Percentiles rank a stretch among this genome's conserved stretches.
phyloP scores from a whole-genome alignment of 2,329 filamentous ascomycete genomes.

The Herpotrichia juniperi region DNA sequence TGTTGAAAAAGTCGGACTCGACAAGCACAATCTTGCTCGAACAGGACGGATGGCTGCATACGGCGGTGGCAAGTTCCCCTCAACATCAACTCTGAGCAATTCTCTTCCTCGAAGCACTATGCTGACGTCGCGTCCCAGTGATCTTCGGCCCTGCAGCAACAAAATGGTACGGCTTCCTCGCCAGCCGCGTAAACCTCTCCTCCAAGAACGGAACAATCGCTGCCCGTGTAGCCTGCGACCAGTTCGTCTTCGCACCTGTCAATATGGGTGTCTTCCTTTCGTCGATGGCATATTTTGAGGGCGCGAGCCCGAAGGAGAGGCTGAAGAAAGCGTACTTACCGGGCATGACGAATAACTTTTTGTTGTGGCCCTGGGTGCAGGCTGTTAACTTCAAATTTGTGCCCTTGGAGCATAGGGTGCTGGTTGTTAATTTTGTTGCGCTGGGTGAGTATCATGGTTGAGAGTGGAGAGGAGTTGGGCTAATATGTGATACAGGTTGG shows the following conservation, averaged over 20 bases:
- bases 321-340: constrained; percentile 72
- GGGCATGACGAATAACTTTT: constrained; percentile 82
- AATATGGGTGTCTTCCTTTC: constrained; percentile 81
- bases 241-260: constrained; percentile 81
- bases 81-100: constrained; percentile 6
- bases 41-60: constrained; percentile 82
- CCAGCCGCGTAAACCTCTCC: constrained; percentile 69
- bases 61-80: constrained; percentile 65
- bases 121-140: constrained; percentile 51
- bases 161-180: constrained; percentile 83
- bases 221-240: constrained; percentile 78
- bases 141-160: constrained; percentile 89
- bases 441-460: constrained; percentile 58
- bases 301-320: constrained; percentile 68
- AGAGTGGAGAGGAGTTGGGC: not conserved
- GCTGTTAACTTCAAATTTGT: constrained; percentile 86
- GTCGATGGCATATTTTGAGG: constrained; percentile 84
- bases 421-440: constrained; percentile 85
- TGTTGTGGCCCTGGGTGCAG: constrained; percentile 87
- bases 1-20: constrained; percentile 79
- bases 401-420: constrained; percentile 79
- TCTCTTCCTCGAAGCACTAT: constrained; percentile 8
- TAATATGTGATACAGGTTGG: constrained; percentile 36
- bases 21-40: constrained; percentile 73
- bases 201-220: constrained; percentile 71